Evolutionary conservation across 371 early-diverging fungal species (phyloP), one percentile per base, ranked within the genome.

Genomic region (Mortierella polycephala): DNA sequence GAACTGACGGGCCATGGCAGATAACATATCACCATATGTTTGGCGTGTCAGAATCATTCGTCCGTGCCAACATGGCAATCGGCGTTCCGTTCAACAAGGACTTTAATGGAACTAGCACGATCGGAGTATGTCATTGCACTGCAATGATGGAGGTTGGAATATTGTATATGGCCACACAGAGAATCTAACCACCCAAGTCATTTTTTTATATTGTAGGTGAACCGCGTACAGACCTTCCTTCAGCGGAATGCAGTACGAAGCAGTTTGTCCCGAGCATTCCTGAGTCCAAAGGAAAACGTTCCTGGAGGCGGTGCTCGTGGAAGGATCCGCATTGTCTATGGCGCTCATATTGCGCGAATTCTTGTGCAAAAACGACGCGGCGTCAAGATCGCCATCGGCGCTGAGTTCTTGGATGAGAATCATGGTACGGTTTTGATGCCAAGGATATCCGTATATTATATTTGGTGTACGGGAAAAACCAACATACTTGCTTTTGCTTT

Each of bases 61-160:
- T 79, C 23, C 41, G 66, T 0, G 79, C 73, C 21, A 62, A 55
- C 13, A 20, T 69, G 5, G 79, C 69, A 1, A 69, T 69, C 9
- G 73, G 73, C 54, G 61, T 79, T 5, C 68, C 73, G 0, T 71
- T 72, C 55, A 79, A 69, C 52, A 79, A 72, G 60, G 79, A 73
- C 40, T 62, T 72, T 5, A 73, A 79, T 39, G 79, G 79, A n/a
- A 21, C 62, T 9, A 65, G 57, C 3, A 69, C 79, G 39, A 13
- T 79, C 14, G 79, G 79, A 9, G 66, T 62, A 30, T 30, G 30
- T 30, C 30, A 30, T 30, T 30, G 30, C 30, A 4, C 30, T 4
- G 30, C 30, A 1, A 30, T 4, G 30, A 30, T 30, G 30, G 30
- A 30, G 30, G 4, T 30, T 30, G 30, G 30, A 4, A 2, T 4